A percentile compares a stretch with the other conserved stretches of the same genome.
Conservation (phyloP, 208 protist genomes). For the Porcisia hertigi region DNA sequence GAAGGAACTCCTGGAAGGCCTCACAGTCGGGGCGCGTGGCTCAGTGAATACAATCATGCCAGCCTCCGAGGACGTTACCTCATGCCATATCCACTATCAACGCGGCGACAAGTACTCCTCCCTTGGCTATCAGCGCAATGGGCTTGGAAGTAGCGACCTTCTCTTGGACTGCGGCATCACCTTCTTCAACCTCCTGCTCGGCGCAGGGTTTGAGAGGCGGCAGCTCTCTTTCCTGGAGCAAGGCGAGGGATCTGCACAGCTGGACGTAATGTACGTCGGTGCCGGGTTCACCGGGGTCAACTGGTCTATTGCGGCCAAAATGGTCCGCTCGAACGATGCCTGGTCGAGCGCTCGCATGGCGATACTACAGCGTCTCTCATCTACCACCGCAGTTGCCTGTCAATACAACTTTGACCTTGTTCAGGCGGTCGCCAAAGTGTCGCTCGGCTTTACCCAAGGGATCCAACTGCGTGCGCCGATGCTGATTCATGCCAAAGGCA, state of each 20-base stretch:
- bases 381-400: constrained; percentile 70
- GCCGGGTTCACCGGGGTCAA: constrained; percentile 77
- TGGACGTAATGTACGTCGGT: constrained; percentile 83
- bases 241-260: constrained; percentile 51
- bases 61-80: constrained; percentile 79
- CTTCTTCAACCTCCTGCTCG: constrained; percentile 82
- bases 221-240: constrained; percentile 84
- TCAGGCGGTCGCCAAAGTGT: constrained; percentile 47
- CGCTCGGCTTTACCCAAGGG: constrained; percentile 79
- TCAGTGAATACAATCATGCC: constrained; percentile 82
- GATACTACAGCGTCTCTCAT: constrained; percentile 62
- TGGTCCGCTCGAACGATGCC: constrained; percentile 67
- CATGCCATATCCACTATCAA: constrained; percentile 61
- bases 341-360: constrained; percentile 74
- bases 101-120: constrained; percentile 77
- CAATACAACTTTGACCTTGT: constrained; percentile 72
- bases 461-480: constrained; percentile 66
- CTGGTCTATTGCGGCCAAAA: constrained; percentile 81
- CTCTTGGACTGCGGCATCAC: constrained; percentile 81
- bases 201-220: constrained; percentile 83
- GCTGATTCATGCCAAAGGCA: constrained; percentile 29
- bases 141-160: constrained; percentile 83
- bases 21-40: constrained; percentile 53
- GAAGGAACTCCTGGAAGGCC: constrained; percentile 67
- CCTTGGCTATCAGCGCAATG: constrained; percentile 77